These are phyloP conservation scores for Lizanozyma gosingica DNA, from an alignment of 1,139 yeast genomes.

Conservation along the genomic window DNA sequence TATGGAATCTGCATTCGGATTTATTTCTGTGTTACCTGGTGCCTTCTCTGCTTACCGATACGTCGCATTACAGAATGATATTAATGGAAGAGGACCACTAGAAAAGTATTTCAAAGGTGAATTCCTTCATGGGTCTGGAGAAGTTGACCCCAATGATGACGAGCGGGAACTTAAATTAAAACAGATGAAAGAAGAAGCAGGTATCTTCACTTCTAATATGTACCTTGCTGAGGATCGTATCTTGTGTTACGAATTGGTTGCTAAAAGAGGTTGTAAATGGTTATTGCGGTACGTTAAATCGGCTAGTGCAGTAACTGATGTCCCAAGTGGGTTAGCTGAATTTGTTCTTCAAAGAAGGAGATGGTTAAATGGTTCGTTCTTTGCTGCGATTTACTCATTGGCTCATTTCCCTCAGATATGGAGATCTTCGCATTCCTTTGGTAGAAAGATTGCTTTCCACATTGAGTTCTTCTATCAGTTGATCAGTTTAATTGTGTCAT, in stretches of 20 bases:
- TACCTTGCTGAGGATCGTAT: conserved; percentile 81
- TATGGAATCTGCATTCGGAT: conserved; percentile 75
- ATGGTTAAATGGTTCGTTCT: conserved; percentile 81
- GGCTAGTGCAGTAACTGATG: conserved; percentile 79
- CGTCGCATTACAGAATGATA: conserved; percentile 55
- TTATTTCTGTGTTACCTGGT: conserved; percentile 76
- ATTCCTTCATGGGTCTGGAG: conserved; percentile 45
- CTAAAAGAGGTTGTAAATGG: conserved; percentile 56
- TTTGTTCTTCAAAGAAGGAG: conserved; percentile 72
- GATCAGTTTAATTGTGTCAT: conserved; percentile 57
- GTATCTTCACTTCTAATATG: conserved; percentile 76
- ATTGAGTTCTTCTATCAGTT: conserved; percentile 65
- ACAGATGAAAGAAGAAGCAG: conserved; percentile 38
- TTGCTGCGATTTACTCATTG: conserved; percentile 71
- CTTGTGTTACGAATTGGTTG: conserved; percentile 72
- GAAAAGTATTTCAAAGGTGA: conserved; percentile 78
- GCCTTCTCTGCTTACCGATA: conserved; percentile 82
- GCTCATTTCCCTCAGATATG: conserved; percentile 66
- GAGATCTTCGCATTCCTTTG: conserved; percentile 56
- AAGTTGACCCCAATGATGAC: conserved; percentile 34
- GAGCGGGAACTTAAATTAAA: conserved; percentile 34
- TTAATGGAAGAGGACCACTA: conserved; percentile 60
- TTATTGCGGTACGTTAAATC: conserved; percentile 62
- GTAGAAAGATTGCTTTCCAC: conserved; percentile 55
- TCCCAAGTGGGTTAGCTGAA: conserved; percentile 65